phyloP scores from a whole-genome alignment of 2,329 filamentous ascomycete species.

The Ophiosphaerella narmari region DNA sequence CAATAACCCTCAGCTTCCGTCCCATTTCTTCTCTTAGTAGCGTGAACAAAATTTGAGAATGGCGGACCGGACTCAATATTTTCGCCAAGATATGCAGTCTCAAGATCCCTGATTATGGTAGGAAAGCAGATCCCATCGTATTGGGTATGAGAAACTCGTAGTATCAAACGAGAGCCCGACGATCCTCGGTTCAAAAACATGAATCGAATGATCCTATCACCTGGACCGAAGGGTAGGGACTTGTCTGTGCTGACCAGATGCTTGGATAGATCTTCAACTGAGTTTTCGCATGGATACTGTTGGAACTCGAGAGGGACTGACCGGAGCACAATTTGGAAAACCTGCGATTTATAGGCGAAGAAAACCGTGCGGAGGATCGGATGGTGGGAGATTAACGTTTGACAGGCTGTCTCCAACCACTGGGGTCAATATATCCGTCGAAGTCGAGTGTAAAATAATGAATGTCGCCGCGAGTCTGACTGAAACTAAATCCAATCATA shows the following conservation, averaged over 20 bases:
- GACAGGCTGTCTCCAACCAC: constrained; percentile 40
- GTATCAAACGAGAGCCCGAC: constrained; percentile 35
- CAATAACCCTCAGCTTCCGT: constrained; percentile 36
- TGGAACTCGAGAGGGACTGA: constrained; percentile 40
- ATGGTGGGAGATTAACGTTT: too few relatives aligned
- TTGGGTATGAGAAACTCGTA: constrained; percentile 42
- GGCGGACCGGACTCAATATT: constrained; percentile 36
- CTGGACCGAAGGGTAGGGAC: constrained; percentile 32
- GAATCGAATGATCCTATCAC: constrained; percentile 39
- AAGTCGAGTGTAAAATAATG: constrained; percentile 41
- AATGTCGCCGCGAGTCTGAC: too few relatives aligned
- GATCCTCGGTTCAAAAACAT: constrained; percentile 35
- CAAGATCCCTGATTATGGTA: constrained; percentile 33
- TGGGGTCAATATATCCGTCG: constrained; percentile 33
- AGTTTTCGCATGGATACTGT: constrained; percentile 34
- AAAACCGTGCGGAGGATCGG: constrained; percentile 44
- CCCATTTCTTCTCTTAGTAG: constrained; percentile 30
- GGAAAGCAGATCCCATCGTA: constrained; percentile 43
- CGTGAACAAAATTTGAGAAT: constrained; percentile 38
- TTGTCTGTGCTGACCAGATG: constrained; percentile 34
- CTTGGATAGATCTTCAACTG: constrained; percentile 33
- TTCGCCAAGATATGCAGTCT: constrained; percentile 38
- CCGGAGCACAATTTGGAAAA: constrained; percentile 39
- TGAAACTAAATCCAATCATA: too few relatives aligned
- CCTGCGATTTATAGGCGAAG: constrained; percentile 38